Percentiles rank a stretch among this genome's conserved stretches.
Evolutionary conservation across 306 rosid genomes (phyloP).

Genomic region (Glycine latifolia): DNA sequence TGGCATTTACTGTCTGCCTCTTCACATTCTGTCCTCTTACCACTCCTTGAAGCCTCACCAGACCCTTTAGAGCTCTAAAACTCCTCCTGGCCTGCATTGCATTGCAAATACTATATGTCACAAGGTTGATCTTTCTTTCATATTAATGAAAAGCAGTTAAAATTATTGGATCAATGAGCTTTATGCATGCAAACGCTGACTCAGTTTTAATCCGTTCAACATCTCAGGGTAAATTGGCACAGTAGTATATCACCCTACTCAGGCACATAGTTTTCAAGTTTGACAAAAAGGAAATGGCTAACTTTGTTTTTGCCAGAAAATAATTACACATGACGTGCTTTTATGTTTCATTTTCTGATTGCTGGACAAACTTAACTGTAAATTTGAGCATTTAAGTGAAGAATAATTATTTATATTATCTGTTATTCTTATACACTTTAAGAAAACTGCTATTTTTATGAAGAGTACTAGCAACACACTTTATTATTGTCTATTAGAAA

Average conservation of each 20-base stretch:
- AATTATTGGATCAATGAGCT: neutral
- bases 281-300: slow-evolving; percentile 15
- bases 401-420: neutral
- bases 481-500: neutral
- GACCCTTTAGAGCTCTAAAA: slow-evolving; percentile 91
- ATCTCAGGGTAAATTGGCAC: slow-evolving; percentile 26
- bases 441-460: neutral
- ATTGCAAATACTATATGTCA: slow-evolving; percentile 37
- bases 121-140: slow-evolving; percentile 13
- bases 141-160: slow-evolving; percentile 19
- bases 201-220: neutral
- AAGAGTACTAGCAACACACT: neutral
- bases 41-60: slow-evolving; percentile 98
- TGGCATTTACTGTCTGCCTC: slow-evolving; percentile 92
- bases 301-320: slow-evolving; percentile 27
- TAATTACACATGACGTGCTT: slow-evolving; percentile 1
- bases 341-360: slow-evolving; percentile 11
- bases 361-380: neutral
- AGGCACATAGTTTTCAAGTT: slow-evolving; percentile 26
- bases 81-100: slow-evolving; percentile 85
- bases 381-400: slow-evolving; percentile 26
- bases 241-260: slow-evolving; percentile 26
- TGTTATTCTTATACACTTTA: neutral
- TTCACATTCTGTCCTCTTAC: slow-evolving; percentile 97
- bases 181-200: slow-evolving; percentile 5